Evolutionary conservation across 148 eudicot species (phyloP).

Genomic region (Silene uniflora): DNA sequence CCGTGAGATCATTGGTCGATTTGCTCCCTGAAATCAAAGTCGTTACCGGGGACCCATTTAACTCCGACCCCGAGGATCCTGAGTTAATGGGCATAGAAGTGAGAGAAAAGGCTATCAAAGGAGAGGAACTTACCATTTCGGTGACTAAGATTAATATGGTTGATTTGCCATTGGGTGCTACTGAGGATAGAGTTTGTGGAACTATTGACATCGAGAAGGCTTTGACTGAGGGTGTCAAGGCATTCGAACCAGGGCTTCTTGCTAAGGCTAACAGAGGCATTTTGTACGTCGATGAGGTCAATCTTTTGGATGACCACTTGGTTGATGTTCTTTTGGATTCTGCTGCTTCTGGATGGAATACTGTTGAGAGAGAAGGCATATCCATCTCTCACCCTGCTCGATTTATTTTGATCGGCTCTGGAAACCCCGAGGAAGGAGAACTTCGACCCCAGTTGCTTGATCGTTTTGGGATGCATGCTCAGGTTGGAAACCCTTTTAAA

Average conservation of each 20-base stretch:
- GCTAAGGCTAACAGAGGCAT: conserved; percentile 96
- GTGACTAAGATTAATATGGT: conserved; percentile 91
- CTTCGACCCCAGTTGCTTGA: conserved; percentile 88
- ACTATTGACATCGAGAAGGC: conserved; percentile 96
- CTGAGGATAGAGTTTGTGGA: conserved; percentile 96
- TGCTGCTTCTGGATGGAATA: conserved; percentile 98
- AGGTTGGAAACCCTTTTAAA: conserved; percentile 16
- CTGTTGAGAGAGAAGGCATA: conserved; percentile 91
- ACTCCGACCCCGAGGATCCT: conserved; percentile 94
- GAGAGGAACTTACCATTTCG: conserved; percentile 54
- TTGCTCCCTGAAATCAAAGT: conserved; percentile 85
- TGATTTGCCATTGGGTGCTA: conserved; percentile 89
- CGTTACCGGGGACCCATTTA: conserved; percentile 80
- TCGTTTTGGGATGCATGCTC: conserved; percentile 95
- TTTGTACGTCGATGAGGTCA: conserved; percentile 86
- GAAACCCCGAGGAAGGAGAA: conserved; percentile 93
- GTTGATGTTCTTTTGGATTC: conserved; percentile 92
- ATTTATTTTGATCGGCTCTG: conserved; percentile 80
- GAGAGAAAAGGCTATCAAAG: conserved; percentile 59
- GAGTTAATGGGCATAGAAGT: conserved; percentile 90
- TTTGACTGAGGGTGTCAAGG: conserved; percentile 87
- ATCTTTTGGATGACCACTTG: conserved; percentile 80
- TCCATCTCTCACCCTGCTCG: conserved; percentile 95
- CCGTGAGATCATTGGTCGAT: conserved; percentile 83
- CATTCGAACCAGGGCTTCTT: conserved; percentile 95